Conservation (phyloP, 2,329 filamentous ascomycete genomes). For the Aspergillus fumigatus region DNA sequence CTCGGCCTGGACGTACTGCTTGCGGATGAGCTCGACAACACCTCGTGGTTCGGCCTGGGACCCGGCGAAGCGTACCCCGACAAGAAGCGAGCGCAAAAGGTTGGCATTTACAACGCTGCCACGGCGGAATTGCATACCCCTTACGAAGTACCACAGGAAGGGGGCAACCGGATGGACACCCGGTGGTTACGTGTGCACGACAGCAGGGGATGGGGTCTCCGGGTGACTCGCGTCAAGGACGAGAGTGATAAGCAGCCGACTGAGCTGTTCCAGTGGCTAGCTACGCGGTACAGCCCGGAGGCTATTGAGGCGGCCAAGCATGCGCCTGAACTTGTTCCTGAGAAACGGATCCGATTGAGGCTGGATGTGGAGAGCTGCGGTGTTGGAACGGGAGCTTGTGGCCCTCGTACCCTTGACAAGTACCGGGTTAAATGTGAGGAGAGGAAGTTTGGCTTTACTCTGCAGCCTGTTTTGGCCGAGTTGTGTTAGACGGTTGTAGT, state of each 20-base stretch:
- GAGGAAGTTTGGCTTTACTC: background rate
- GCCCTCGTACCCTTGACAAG: background rate
- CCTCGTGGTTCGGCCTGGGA: conserved; percentile 22
- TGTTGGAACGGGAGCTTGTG: background rate
- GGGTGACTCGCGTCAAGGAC: background rate
- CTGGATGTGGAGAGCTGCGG: conserved; percentile 12
- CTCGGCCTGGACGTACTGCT: conserved; percentile 17
- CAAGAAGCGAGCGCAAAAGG: conserved; percentile 19
- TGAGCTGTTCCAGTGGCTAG: conserved; percentile 14
- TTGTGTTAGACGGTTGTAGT: background rate
- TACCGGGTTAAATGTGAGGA: background rate
- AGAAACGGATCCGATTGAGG: conserved; percentile 11
- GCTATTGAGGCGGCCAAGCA: conserved; percentile 16
- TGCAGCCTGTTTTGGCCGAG: background rate
- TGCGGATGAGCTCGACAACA: conserved; percentile 7
- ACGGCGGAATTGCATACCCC: conserved; percentile 16
- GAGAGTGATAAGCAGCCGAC: background rate
- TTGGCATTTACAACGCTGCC: conserved; percentile 15
- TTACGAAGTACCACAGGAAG: conserved; percentile 26
- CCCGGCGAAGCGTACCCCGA: conserved; percentile 24
- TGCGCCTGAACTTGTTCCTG: conserved; percentile 15
- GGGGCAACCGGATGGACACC: conserved; percentile 21
- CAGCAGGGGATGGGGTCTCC: conserved; percentile 3
- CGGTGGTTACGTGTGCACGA: conserved; percentile 15
- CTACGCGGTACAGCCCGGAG: conserved; percentile 11